phyloP scores from a whole-genome alignment of 805 yeast genomes.

The Hanseniaspora mollemarum region DNA sequence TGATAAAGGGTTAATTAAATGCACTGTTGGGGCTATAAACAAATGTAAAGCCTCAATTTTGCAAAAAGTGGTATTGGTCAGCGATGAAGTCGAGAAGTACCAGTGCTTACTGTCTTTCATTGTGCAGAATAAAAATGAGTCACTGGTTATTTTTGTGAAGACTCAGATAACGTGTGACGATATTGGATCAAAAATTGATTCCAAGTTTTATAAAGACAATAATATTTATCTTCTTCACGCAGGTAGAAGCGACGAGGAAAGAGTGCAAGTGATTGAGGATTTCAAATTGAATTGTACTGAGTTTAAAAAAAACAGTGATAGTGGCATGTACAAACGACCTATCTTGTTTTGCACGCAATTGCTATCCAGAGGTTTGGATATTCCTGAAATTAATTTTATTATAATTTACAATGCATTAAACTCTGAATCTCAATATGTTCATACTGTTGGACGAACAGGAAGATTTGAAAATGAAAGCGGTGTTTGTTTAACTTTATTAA shows the following conservation, averaged over 20 bases:
- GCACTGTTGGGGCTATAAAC: conserved; percentile 68
- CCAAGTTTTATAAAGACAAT: conserved; percentile 24
- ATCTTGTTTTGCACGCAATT: conserved; percentile 84
- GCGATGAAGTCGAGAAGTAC: conserved; percentile 46
- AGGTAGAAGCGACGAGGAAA: conserved; percentile 76
- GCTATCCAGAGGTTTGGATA: conserved; percentile 91
- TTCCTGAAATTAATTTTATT: conserved; percentile 70
- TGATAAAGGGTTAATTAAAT: conserved; percentile 42
- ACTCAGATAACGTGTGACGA: conserved; percentile 79
- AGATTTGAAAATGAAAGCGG: conserved; percentile 75
- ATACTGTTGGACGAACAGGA: conserved; percentile 92
- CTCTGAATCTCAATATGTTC: conserved; percentile 91
- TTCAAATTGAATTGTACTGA: conserved; percentile 39
- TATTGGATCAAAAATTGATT: conserved; percentile 35
- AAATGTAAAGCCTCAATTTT: conserved; percentile 70
- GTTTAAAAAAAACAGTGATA: not conserved
- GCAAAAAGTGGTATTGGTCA: conserved; percentile 57
- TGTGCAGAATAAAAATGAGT: conserved; percentile 31
- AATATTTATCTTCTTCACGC: conserved; percentile 73
- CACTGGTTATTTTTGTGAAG: conserved; percentile 73
- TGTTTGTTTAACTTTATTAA: conserved; percentile 59
- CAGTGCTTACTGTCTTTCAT: conserved; percentile 37
- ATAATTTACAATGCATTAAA: conserved; percentile 73
- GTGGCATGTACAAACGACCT: conserved; percentile 35
- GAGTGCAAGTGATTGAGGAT: conserved; percentile 60